Evolutionary conservation across 176 grass and related monocot genomes (phyloP), one percentile per base, ranked within the genome.

Genomic region (Phoenix dactylifera): DNA sequence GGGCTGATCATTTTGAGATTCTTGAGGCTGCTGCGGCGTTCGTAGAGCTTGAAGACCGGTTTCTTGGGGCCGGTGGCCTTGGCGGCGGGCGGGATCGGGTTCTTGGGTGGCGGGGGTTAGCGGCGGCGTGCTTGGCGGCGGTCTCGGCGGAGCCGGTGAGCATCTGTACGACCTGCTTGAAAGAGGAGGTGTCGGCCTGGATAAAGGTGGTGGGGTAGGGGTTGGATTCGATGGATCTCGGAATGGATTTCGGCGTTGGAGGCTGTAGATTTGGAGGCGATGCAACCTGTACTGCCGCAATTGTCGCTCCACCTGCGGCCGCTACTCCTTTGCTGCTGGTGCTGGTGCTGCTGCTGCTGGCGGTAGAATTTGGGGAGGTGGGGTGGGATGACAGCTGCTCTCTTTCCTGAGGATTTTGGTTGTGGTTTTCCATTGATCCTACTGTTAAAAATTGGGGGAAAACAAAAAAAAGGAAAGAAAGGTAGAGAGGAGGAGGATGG

Each of bases 1-100:
- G 94, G 94, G 57, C 85, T 79, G 69, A 99, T 99, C 84, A 86
- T 89, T 70, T 93, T 98, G 10, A 93, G 84, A 75, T 93, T 99
- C 69, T 89, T 93, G 18, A 89, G 24, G 64, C 88, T 86, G 54
- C 74, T 79, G 28, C 94, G 88, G 55, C 94, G 81, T 60, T 99
- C 94, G 79, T 99, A 99, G 48, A 99, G 79, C 88, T 99, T 99
- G 79, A 99, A 99, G 1, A 85, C 60, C 55, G 79, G 88, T 73
- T 99, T 99, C 85, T 99, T 99, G 19, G 88, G 80, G 49, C 9
- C 86, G 64, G 82, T 86, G 68, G 39, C 74, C 49, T 55, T 15
- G 72, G 49, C 54, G 57, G 66, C 18, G 24, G 48, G 69, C 49
- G n/a, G 26, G 52, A 6, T 60, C 32, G 53, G 30, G 54, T 5